phyloP scores from a whole-genome alignment of 2,329 filamentous ascomycete genomes.

The Aspergillus sojae region DNA sequence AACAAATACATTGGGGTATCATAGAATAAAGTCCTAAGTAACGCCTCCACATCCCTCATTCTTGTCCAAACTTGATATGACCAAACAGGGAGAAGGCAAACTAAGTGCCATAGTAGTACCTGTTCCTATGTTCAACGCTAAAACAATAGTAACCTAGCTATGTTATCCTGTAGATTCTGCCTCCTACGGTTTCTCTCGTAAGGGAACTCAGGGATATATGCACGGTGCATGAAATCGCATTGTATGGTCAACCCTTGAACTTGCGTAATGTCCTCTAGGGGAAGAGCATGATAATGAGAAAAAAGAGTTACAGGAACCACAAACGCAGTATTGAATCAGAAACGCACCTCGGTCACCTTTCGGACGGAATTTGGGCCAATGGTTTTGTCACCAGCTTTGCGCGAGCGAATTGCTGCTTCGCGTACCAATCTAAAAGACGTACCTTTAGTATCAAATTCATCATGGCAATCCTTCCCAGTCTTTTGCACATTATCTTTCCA shows the following conservation, averaged over 20 bases:
- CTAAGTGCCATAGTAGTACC: not conserved
- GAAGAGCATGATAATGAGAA: slow-evolving; percentile 14
- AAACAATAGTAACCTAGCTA: not conserved
- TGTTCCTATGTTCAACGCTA: not conserved
- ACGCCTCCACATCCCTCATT: slow-evolving; percentile 10
- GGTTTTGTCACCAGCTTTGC: slow-evolving; percentile 71
- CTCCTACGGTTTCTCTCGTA: not conserved
- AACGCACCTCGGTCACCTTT: slow-evolving; percentile 72
- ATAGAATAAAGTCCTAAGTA: slow-evolving; percentile 10
- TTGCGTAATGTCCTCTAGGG: slow-evolving; percentile 65
- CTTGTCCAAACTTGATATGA: not conserved
- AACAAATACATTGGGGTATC: slow-evolving; percentile 17
- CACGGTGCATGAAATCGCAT: not conserved
- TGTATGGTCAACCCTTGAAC: slow-evolving; percentile 63
- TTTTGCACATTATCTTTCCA: not conserved
- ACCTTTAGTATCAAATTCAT: not conserved
- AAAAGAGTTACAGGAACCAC: not conserved
- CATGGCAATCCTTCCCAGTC: not conserved
- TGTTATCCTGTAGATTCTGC: not conserved
- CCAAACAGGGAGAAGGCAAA: not conserved
- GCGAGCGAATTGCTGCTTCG: slow-evolving; percentile 76
- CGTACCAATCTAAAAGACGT: slow-evolving; percentile 62
- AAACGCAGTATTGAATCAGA: not conserved
- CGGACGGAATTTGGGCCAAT: slow-evolving; percentile 75
- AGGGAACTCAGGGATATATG: not conserved